Evolutionary conservation across 2,329 filamentous ascomycete species (phyloP), one percentile per base, ranked within the genome.

Genomic region (Sodiomyces alkalinus): DNA sequence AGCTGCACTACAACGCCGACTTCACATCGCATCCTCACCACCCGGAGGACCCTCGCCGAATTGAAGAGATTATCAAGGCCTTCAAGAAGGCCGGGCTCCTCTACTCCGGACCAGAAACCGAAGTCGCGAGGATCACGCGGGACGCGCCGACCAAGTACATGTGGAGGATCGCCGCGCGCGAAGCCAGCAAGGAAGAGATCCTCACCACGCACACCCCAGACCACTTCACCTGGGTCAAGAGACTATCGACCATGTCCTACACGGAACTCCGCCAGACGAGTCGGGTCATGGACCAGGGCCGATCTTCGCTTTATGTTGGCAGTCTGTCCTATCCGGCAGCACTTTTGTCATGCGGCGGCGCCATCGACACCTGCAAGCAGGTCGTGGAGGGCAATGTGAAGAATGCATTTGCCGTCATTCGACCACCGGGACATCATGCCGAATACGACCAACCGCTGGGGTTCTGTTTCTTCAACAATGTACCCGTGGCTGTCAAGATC

Each of bases 381-480:
- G 83, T 98, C 4, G 77, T 90, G 15, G 65, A 68, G 3, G 79
- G 81, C 4, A 68, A 73, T 32, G 80, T 94, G 29, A 93, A 92
- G 51, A 98, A 98, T 45, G 85, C 82, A 0, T 90, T 98, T 48
- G 90, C 90, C 1, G 78, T 98, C 20, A 93, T 98, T 42, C 73
- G 90, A 10, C 90, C 90, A 2, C 90, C 90, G 0, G 90, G 90
- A 0, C 90, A 98, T 45, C 90, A 98, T 51, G 90, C 90, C 1
- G 90, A 98, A 48, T 75, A 73, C 33, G 68, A 90, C 42, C 64
- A 74, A 19, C 71, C 87, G 1, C 90, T 93, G 67, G 90, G 90
- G 0, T 98, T 98, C 47, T 98, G 90, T 49, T 70, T 96, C 33
- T 96, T 96, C 58, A 94, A 98, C 57, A 98, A 98, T 45, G 90